Percentiles rank a stretch among this genome's conserved stretches.
phyloP scores from a whole-genome alignment of 2,329 filamentous ascomycete genomes.

The Periglandula ipomoeae region DNA sequence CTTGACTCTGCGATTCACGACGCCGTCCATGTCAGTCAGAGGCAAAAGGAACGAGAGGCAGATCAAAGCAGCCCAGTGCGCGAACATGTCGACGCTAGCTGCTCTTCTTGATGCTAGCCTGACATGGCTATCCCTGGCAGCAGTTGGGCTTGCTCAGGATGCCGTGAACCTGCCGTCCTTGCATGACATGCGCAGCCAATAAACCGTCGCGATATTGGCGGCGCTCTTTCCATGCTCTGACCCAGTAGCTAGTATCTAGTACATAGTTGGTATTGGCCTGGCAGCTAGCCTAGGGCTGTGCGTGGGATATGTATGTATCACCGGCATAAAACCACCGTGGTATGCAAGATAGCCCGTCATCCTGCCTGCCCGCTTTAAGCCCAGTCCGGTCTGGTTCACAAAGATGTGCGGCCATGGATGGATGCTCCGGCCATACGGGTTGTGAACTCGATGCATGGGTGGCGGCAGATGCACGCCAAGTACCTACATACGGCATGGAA shows the following conservation, averaged over 20 bases:
- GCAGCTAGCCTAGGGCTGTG: not conserved
- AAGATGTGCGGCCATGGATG: not conserved
- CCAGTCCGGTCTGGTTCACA: not conserved
- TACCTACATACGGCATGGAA: not conserved
- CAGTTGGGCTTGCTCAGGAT: not conserved
- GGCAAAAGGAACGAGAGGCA: no score
- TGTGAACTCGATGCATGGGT: constrained; percentile 1
- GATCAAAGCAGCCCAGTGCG: no score
- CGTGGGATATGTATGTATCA: not conserved
- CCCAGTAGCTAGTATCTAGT: no score
- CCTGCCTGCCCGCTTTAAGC: not conserved
- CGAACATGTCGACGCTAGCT: not conserved
- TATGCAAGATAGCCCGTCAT: constrained; percentile 2
- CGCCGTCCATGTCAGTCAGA: no score
- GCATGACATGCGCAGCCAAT: not conserved
- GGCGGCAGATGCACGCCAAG: constrained; percentile 5
- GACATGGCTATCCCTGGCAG: not conserved
- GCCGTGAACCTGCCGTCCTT: not conserved
- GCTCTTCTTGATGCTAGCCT: not conserved
- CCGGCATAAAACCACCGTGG: constrained; percentile 1
- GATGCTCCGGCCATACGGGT: not conserved
- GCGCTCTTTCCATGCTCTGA: not conserved
- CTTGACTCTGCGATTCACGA: no score
- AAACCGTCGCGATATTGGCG: not conserved
- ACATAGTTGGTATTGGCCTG: no score